These are phyloP conservation scores for Brassica cretica DNA, from an alignment of 345 rosid genomes.

Conservation along the genomic window DNA sequence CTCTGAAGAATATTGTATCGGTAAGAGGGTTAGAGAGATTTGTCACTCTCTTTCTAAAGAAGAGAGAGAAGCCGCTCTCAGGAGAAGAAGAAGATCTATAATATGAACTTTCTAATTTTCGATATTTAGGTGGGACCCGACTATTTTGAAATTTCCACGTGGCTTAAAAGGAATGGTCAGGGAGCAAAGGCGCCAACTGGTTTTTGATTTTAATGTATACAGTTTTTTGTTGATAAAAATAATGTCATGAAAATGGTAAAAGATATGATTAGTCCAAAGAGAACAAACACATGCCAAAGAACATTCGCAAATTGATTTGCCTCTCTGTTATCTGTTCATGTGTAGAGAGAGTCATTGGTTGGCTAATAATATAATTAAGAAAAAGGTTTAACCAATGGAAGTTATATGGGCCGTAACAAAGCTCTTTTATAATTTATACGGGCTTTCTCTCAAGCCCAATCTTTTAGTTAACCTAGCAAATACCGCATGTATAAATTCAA, in stretches of 20 bases:
- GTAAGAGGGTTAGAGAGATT: no score
- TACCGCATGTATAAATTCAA: background rate
- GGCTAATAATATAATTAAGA: background rate
- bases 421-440: background rate
- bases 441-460: background rate
- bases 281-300: no score
- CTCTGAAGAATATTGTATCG: no score
- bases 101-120: background rate
- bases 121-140: background rate
- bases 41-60: no score
- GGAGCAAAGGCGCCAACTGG: background rate
- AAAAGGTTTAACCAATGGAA: background rate
- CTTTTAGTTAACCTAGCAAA: constrained; percentile 26
- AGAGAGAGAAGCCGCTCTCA: no score
- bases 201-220: background rate
- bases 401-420: background rate
- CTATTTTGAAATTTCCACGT: background rate
- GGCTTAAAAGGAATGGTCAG: background rate
- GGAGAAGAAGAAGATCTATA: background rate
- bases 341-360: background rate
- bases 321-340: background rate
- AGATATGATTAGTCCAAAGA: background rate
- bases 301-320: no score
- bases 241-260: background rate
- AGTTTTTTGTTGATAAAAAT: background rate